Evolutionary conservation across 768 basidiomycete species (phyloP).

Genomic region (Russula sp.): DNA sequence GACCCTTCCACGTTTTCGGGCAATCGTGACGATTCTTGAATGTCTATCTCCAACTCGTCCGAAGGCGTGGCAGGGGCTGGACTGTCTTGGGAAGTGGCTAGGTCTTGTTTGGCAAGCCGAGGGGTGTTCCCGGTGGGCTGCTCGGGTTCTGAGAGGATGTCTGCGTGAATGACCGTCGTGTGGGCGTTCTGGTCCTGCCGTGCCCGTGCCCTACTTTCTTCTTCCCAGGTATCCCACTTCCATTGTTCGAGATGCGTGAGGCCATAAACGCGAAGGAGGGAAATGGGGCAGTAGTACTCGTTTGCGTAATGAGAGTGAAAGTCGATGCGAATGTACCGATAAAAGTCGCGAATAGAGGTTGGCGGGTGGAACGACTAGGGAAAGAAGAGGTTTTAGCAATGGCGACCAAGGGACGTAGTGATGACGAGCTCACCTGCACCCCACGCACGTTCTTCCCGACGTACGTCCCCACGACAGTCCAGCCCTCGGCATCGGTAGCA

Average conservation of each 20-base stretch:
- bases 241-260: conserved; percentile 95
- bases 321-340: conserved; percentile 90
- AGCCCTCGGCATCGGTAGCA: conserved; percentile 35
- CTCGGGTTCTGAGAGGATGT: conserved; percentile 26
- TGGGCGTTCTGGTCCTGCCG: conserved; percentile 32
- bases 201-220: conserved; percentile 47
- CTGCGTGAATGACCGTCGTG: conserved; percentile 23
- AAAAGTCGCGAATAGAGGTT: conserved; percentile 71
- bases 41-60: neutral
- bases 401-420: too few relatives aligned
- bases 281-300: conserved; percentile 95
- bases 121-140: conserved; percentile 18
- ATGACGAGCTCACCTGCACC: conserved; percentile 60
- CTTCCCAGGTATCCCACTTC: conserved; percentile 86
- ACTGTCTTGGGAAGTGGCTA: neutral
- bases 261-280: conserved; percentile 88
- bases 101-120: neutral
- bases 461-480: conserved; percentile 70
- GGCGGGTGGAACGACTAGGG: conserved; percentile 71
- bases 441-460: conserved; percentile 87
- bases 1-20: neutral
- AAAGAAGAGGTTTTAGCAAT: conserved; percentile 1
- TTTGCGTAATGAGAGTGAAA: conserved; percentile 90
- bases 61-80: neutral
- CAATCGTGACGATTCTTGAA: neutral